Evolutionary conservation across 176 grass and related monocot species (phyloP).

Genomic region (Tillandsia fasciculata): DNA sequence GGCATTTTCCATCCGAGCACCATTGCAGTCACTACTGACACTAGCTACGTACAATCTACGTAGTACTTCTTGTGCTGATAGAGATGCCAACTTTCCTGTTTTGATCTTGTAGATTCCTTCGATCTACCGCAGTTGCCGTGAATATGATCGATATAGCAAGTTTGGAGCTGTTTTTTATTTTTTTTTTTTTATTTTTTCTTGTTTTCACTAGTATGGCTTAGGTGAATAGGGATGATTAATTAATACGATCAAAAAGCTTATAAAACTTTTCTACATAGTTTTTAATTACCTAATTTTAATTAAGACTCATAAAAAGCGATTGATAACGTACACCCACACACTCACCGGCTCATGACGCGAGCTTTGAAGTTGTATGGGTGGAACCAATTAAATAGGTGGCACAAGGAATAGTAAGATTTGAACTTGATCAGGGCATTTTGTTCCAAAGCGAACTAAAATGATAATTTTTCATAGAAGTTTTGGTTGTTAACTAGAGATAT

Average conservation of each 20-base stretch:
- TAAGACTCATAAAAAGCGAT: too few species aligned
- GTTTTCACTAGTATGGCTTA: too few species aligned
- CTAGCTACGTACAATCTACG: conserved; percentile 9
- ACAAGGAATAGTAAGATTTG: too few species aligned
- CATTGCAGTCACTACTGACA: not conserved
- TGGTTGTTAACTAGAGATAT: not conserved
- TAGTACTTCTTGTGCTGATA: conserved; percentile 35
- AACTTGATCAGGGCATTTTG: not conserved
- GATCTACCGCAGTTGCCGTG: conserved; percentile 10
- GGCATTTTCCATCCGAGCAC: not conserved
- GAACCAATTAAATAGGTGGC: too few species aligned
- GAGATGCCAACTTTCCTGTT: conserved; percentile 14
- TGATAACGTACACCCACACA: too few species aligned
- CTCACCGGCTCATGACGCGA: too few species aligned
- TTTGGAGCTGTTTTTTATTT: too few species aligned
- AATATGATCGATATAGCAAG: conserved; percentile 21
- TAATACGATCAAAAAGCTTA: too few species aligned
- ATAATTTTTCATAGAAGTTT: conserved; percentile 16
- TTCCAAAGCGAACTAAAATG: not conserved
- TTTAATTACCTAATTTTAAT: too few species aligned
- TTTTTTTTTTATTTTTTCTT: too few species aligned
- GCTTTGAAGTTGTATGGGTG: too few species aligned
- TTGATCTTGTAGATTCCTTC: conserved; percentile 25
- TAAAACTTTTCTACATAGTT: too few species aligned
- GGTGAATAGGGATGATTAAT: not conserved